phyloP scores from a whole-genome alignment of 257 asterid species.

The Fraxinus cuspidata region DNA sequence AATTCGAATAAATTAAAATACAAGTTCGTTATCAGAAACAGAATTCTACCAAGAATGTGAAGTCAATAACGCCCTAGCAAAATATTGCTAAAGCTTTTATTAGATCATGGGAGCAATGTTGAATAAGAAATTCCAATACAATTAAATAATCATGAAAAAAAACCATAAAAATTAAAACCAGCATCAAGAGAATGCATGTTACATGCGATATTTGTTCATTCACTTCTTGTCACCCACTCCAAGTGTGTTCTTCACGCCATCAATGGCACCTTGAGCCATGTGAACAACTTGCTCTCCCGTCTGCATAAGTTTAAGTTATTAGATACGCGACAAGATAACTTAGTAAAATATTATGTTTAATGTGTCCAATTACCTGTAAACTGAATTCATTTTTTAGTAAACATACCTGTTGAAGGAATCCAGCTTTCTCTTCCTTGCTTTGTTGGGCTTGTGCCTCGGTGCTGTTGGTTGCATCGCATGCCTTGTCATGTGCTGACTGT shows the following conservation, averaged over 20 bases:
- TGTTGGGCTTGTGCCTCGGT: constrained; percentile 48
- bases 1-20: background rate
- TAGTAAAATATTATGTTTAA: background rate
- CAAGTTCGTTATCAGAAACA: background rate
- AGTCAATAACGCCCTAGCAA: background rate
- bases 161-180: background rate
- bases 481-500: constrained; percentile 47
- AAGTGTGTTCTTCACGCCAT: constrained; percentile 71
- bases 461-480: constrained; percentile 38
- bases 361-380: background rate
- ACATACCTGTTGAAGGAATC: constrained; percentile 55
- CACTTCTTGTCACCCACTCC: constrained; percentile 71
- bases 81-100: constrained; percentile 14
- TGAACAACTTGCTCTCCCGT: constrained; percentile 56
- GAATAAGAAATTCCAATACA: constrained; percentile 2
- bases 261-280: constrained; percentile 74
- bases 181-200: background rate
- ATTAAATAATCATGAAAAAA: background rate
- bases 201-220: constrained; percentile 5
- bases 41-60: background rate
- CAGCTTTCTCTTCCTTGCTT: constrained; percentile 46
- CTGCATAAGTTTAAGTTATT: constrained; percentile 21
- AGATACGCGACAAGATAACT: background rate
- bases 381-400: background rate
- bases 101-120: background rate